Conservation (phyloP, 495 filamentous ascomycete genomes). For the Friedmanniomyces simplex region DNA sequence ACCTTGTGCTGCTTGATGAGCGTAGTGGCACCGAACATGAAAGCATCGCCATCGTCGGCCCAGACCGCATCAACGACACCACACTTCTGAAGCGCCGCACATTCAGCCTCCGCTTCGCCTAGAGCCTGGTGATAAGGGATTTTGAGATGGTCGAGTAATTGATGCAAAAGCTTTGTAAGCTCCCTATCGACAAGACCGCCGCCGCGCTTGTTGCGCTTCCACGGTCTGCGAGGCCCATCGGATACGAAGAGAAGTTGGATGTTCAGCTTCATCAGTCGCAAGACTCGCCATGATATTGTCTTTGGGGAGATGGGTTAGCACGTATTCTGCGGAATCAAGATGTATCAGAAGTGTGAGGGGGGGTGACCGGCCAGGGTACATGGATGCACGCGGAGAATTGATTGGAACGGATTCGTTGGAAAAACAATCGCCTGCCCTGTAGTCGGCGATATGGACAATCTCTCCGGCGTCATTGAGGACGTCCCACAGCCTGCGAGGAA, state of each 20-base stretch:
- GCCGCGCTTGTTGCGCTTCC: slow-evolving; percentile 17
- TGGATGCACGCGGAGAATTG: too few relatives aligned
- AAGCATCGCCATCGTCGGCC: slow-evolving; percentile 22
- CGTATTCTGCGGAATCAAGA: too few relatives aligned
- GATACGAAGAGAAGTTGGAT: slow-evolving; percentile 26
- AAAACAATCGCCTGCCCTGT: too few relatives aligned
- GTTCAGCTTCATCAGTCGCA: slow-evolving; percentile 20
- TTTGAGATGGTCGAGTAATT: slow-evolving; percentile 13
- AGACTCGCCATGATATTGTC: slow-evolving; percentile 21
- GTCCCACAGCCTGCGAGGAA: slow-evolving; percentile 22
- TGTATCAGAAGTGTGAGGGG: too few relatives aligned
- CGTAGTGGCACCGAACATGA: slow-evolving; percentile 26
- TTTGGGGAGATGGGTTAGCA: too few relatives aligned
- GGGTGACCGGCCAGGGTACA: too few relatives aligned
- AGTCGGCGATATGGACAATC: slow-evolving; percentile 15
- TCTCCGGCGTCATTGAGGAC: slow-evolving; percentile 21
- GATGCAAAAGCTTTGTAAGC: slow-evolving; percentile 7
- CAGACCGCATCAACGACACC: slow-evolving; percentile 27
- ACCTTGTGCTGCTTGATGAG: slow-evolving; percentile 21
- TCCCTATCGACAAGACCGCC: slow-evolving; percentile 18
- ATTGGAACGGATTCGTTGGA: too few relatives aligned
- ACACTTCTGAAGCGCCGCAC: slow-evolving; percentile 19
- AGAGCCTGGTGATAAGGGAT: slow-evolving; percentile 22
- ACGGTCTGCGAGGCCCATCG: slow-evolving; percentile 20
- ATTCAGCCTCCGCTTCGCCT: slow-evolving; percentile 27